Conservation (phyloP, 2,329 filamentous ascomycete genomes). For the Camillea tinctor region DNA sequence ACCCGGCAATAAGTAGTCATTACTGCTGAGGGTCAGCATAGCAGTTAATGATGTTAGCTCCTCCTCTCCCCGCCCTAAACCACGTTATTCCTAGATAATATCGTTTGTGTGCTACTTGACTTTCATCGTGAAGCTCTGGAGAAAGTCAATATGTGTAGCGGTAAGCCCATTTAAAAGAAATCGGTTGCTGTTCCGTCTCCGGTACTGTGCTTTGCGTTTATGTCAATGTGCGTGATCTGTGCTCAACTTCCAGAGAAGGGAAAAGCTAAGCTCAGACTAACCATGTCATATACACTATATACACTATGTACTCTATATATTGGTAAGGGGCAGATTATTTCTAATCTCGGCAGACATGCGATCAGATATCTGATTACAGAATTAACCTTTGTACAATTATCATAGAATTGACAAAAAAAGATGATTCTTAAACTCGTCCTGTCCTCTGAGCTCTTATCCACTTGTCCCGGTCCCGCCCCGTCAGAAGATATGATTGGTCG, state of each 20-base stretch:
- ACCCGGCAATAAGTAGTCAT: neutral
- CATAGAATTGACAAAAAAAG: neutral
- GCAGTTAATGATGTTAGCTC: neutral
- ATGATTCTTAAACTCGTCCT: neutral
- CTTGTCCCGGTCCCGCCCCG: neutral
- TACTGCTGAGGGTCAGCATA: neutral
- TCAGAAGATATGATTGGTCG: neutral
- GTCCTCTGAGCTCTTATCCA: neutral
- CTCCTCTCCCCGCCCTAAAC: neutral
- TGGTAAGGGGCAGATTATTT: too few species aligned
- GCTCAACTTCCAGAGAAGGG: too few species aligned
- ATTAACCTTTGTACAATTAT: too few species aligned
- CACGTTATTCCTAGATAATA: conserved; percentile 14
- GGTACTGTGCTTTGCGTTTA: too few species aligned
- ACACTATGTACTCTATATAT: too few species aligned
- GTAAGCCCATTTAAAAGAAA: too few species aligned
- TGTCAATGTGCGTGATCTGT: too few species aligned
- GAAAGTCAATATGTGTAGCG: too few species aligned
- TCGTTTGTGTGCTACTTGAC: conserved; percentile 6
- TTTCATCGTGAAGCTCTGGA: too few species aligned
- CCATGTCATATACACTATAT: neutral
- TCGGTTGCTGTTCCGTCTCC: too few species aligned
- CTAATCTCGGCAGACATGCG: neutral
- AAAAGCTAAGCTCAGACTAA: neutral
- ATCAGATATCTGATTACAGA: too few species aligned